A percentile compares a stretch with the other conserved stretches of the same genome.
phyloP scores from a whole-genome alignment of 2,329 filamentous ascomycete species.

The Cercospora zeina region DNA sequence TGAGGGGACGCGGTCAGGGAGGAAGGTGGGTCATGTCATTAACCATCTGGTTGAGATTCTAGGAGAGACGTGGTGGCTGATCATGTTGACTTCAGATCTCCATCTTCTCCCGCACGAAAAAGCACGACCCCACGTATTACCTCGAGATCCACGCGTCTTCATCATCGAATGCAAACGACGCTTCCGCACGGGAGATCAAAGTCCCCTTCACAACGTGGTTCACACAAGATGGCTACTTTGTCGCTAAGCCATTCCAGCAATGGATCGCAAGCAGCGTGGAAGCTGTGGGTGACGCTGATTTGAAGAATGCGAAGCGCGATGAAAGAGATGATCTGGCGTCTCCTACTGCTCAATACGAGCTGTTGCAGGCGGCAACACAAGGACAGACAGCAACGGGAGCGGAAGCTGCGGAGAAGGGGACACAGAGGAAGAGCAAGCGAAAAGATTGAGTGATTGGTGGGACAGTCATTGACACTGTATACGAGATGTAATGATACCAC shows the following conservation, averaged over 20 bases:
- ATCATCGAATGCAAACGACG: constrained; percentile 23
- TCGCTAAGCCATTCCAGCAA: constrained; percentile 74
- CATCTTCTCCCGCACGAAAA: constrained; percentile 71
- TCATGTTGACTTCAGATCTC: constrained; percentile 60
- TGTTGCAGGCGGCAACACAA: constrained; percentile 9
- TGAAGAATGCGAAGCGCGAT: constrained; percentile 52
- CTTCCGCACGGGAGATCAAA: constrained; percentile 53
- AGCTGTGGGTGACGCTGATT: constrained; percentile 65
- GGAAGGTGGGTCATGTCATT: constrained; percentile 55
- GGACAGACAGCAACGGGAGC: constrained; percentile 25
- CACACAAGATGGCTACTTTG: constrained; percentile 68
- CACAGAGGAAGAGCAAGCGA: constrained; percentile 34
- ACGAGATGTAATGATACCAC: background rate
- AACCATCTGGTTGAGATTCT: background rate
- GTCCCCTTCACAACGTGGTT: constrained; percentile 75
- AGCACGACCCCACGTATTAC: constrained; percentile 79
- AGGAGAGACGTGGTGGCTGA: background rate
- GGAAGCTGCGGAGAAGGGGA: constrained; percentile 29
- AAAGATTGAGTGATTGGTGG: constrained; percentile 14
- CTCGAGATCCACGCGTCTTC: constrained; percentile 58
- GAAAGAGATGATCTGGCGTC: constrained; percentile 34
- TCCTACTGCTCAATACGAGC: constrained; percentile 26
- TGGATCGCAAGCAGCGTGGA: constrained; percentile 70
- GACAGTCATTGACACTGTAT: background rate
- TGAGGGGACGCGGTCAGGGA: constrained; percentile 68